Percentiles rank a stretch among this genome's conserved stretches.
Evolutionary conservation across 495 filamentous ascomycete species (phyloP).

Genomic region (Glutinoglossum americanum): DNA sequence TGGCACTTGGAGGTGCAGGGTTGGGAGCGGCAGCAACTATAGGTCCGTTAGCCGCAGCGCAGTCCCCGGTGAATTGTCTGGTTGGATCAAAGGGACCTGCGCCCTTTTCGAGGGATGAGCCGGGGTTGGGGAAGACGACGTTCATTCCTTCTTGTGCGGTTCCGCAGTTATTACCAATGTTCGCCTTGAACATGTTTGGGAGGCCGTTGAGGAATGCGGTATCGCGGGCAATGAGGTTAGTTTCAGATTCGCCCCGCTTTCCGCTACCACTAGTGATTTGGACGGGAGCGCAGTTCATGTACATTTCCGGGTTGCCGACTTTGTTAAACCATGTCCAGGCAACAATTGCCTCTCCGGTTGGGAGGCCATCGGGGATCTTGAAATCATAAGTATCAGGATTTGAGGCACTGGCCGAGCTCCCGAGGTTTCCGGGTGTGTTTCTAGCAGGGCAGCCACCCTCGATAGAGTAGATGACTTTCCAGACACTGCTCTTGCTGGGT

Average conservation of each 20-base stretch:
- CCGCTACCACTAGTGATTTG: conserved; percentile 31
- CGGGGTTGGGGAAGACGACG: conserved; percentile 36
- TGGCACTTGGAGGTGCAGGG: no score
- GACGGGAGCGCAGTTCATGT: conserved; percentile 80
- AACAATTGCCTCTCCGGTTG: conserved; percentile 40
- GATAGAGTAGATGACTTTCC: conserved; percentile 66
- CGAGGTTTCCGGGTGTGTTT: conserved; percentile 23
- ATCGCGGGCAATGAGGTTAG: not conserved
- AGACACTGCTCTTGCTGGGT: conserved; percentile 35
- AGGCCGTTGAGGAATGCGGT: conserved; percentile 30
- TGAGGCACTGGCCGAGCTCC: conserved; percentile 5
- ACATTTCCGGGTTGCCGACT: conserved; percentile 75
- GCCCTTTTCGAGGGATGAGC: conserved; percentile 26
- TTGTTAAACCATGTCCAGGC: conserved; percentile 69
- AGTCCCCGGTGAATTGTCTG: not conserved
- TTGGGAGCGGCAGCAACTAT: not conserved
- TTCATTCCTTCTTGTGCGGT: conserved; percentile 18
- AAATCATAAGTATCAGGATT: conserved; percentile 26
- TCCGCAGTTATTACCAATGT: conserved; percentile 37
- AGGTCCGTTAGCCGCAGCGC: not conserved
- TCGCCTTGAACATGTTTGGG: conserved; percentile 64
- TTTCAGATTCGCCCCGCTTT: conserved; percentile 12
- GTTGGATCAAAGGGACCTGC: not conserved
- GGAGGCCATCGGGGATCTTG: conserved; percentile 33
- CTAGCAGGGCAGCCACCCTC: conserved; percentile 53